phyloP scores from a whole-genome alignment of 805 yeast species.

The Teunomyces aglyptinius region DNA sequence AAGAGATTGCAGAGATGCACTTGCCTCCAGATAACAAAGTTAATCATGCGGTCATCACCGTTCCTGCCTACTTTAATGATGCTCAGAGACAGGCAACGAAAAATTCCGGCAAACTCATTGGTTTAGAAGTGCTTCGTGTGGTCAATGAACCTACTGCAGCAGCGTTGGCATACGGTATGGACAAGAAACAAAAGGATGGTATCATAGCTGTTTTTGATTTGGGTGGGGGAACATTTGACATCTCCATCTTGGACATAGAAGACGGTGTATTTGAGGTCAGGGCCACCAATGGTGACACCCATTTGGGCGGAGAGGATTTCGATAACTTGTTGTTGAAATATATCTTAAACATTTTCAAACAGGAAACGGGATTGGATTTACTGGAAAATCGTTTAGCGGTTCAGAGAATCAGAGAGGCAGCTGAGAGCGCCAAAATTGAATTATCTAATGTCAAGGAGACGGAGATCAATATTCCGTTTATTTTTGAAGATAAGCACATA shows the following conservation, averaged over 20 bases:
- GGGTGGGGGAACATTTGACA: slow-evolving; percentile 87
- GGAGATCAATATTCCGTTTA: slow-evolving; percentile 67
- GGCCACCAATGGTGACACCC: slow-evolving; percentile 83
- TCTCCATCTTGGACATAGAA: slow-evolving; percentile 73
- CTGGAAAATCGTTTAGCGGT: slow-evolving; percentile 54
- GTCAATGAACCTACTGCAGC: slow-evolving; percentile 87
- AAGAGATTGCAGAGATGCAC: slow-evolving; percentile 60
- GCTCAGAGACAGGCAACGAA: slow-evolving; percentile 84
- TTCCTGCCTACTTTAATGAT: slow-evolving; percentile 83
- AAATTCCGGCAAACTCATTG: slow-evolving; percentile 73
- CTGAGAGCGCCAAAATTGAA: slow-evolving; percentile 75
- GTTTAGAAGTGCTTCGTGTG: slow-evolving; percentile 70
- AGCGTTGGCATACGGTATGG: slow-evolving; percentile 77
- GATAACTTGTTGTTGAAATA: slow-evolving; percentile 61
- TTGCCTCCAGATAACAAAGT: slow-evolving; percentile 22
- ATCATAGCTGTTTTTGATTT: slow-evolving; percentile 65
- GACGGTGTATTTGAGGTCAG: slow-evolving; percentile 80
- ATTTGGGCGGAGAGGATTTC: slow-evolving; percentile 84
- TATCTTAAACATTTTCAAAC: slow-evolving; percentile 57
- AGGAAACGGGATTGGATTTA: slow-evolving; percentile 50
- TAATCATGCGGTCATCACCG: slow-evolving; percentile 76
- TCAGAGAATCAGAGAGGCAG: slow-evolving; percentile 76
- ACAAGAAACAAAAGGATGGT: slow-evolving; percentile 50
- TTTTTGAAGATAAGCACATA: slow-evolving; percentile 60
- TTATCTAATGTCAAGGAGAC: slow-evolving; percentile 63